A percentile compares a stretch with the other conserved stretches of the same genome.
Conservation (phyloP, 2,329 filamentous ascomycete genomes). For the Aspergillus glaucus region DNA sequence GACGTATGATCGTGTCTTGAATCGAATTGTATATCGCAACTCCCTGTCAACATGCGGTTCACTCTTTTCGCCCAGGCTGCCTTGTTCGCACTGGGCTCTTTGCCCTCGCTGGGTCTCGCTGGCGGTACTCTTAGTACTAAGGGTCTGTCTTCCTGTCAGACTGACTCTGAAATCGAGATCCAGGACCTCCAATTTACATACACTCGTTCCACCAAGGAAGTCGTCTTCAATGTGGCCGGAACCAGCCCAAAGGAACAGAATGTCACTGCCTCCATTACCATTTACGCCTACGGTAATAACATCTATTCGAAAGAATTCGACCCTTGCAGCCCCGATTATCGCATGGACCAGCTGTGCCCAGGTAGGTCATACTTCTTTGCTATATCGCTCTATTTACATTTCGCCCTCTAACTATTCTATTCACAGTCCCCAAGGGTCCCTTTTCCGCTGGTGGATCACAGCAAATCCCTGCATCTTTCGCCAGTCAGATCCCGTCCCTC, state of each 20-base stretch:
- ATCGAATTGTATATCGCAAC: neutral
- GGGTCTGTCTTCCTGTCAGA: constrained; percentile 69
- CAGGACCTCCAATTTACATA: constrained; percentile 71
- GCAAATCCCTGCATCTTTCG: constrained; percentile 63
- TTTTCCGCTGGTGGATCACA: constrained; percentile 71
- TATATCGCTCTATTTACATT: neutral
- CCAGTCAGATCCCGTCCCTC: constrained; percentile 73
- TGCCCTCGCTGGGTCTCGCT: constrained; percentile 47
- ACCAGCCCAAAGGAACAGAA: constrained; percentile 68
- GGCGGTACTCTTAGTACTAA: constrained; percentile 70
- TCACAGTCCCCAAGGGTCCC: constrained; percentile 64
- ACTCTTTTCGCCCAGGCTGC: constrained; percentile 13
- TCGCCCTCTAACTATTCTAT: constrained; percentile 66
- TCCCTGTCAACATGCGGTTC: constrained; percentile 19
- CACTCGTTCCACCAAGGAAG: constrained; percentile 63
- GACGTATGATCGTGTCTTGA: neutral
- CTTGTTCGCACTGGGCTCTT: constrained; percentile 21
- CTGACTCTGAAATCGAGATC: constrained; percentile 57
- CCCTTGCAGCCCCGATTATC: constrained; percentile 65
- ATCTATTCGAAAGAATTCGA: constrained; percentile 78
- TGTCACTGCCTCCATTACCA: constrained; percentile 67
- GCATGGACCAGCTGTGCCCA: constrained; percentile 72
- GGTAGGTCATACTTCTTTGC: constrained; percentile 43
- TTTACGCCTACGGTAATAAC: constrained; percentile 76
- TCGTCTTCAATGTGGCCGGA: constrained; percentile 78